phyloP scores from a whole-genome alignment of 495 filamentous ascomycete species.

The Gamarada debralockiae region DNA sequence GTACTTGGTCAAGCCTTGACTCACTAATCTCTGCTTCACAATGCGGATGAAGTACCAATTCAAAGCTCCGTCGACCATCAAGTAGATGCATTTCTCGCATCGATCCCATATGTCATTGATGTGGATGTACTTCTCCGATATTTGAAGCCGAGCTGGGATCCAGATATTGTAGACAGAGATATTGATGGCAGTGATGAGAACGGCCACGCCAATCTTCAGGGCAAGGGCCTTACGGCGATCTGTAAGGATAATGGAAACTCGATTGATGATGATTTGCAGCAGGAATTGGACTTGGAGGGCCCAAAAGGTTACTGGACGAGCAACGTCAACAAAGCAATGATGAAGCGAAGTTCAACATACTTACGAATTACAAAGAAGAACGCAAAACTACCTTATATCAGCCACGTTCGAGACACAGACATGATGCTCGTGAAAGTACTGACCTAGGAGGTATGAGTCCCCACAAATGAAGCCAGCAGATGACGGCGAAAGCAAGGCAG shows the following conservation, averaged over 20 bases:
- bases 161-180: slow-evolving; percentile 47
- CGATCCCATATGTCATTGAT: slow-evolving; percentile 49
- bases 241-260: slow-evolving; percentile 37
- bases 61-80: slow-evolving; percentile 40
- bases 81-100: slow-evolving; percentile 42
- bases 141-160: slow-evolving; percentile 41
- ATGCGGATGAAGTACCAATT: too few species aligned
- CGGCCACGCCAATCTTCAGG: slow-evolving; percentile 33
- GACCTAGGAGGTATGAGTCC: too few species aligned
- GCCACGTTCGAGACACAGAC: too few species aligned
- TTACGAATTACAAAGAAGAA: too few species aligned
- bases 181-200: slow-evolving; percentile 40
- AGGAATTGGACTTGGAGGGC: slow-evolving; percentile 36
- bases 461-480: too few species aligned
- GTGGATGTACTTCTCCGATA: slow-evolving; percentile 24
- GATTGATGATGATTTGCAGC: slow-evolving; percentile 47
- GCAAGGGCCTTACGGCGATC: slow-evolving; percentile 24
- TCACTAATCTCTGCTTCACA: too few species aligned
- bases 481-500: too few species aligned
- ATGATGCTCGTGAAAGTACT: too few species aligned
- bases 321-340: too few species aligned
- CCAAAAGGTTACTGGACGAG: slow-evolving; percentile 9
- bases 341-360: too few species aligned
- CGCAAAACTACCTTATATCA: neutral
- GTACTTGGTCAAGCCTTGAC: too few species aligned